Evolutionary conservation across 2,329 filamentous ascomycete species (phyloP).

Genomic region (Pezicula neosporulosa): DNA sequence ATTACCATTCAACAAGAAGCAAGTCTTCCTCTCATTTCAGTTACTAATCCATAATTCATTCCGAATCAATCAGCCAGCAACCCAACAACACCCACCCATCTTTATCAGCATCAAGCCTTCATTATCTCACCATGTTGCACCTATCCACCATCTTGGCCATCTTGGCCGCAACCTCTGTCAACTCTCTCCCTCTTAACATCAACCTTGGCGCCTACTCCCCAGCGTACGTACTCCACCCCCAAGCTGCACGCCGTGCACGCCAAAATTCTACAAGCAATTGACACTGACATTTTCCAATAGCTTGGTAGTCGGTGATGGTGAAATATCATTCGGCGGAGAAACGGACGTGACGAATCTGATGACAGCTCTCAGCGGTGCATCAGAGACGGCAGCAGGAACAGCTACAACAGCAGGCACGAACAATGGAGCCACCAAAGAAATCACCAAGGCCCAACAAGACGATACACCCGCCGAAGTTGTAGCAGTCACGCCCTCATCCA

Average conservation of each 20-base stretch:
- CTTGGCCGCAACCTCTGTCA: constrained; percentile 21
- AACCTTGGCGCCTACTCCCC: constrained; percentile 49
- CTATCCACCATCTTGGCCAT: constrained; percentile 11
- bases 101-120: not conserved
- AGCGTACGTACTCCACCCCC: constrained; percentile 21
- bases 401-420: not conserved
- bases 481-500: not conserved
- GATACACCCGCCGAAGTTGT: not conserved
- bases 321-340: constrained; percentile 43
- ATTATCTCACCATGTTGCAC: constrained; percentile 15
- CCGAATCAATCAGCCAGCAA: not conserved
- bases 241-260: not conserved
- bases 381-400: constrained; percentile 15
- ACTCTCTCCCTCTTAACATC: constrained; percentile 46
- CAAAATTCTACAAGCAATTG: not conserved
- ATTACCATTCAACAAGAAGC: constrained; percentile 14
- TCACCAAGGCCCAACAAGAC: constrained; percentile 1
- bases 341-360: constrained; percentile 38
- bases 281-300: not conserved
- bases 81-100: not conserved
- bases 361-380: constrained; percentile 40
- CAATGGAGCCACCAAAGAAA: not conserved
- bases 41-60: constrained; percentile 10
- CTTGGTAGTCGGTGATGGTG: constrained; percentile 50
- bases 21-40: constrained; percentile 13